These are phyloP conservation scores for Phytophthora rubi DNA, from an alignment of 352 stramenopile species.

Conservation along the genomic window DNA sequence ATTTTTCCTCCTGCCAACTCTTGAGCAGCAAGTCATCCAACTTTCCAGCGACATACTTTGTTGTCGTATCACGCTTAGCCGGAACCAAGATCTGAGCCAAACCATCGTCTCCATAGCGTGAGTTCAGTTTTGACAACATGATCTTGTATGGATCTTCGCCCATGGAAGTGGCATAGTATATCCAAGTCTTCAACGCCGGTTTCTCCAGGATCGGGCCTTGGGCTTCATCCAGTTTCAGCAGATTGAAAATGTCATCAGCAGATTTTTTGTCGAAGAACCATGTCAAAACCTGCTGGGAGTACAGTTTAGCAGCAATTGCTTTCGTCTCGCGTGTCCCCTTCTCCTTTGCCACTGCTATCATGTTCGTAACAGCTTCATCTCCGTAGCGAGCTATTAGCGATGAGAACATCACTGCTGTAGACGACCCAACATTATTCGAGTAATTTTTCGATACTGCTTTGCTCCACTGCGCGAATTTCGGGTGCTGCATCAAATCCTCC, in stretches of 20 bases:
- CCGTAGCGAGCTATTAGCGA: background rate
- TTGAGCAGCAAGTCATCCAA: conserved; percentile 4
- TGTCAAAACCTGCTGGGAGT: background rate
- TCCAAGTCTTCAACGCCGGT: conserved; percentile 7
- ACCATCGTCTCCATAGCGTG: background rate
- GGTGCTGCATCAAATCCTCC: too few relatives aligned
- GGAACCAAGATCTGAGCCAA: conserved; percentile 2
- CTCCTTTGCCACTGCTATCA: background rate
- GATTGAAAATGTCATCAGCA: conserved; percentile 1
- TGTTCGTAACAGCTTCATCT: background rate
- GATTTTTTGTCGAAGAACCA: background rate
- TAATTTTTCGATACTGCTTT: background rate
- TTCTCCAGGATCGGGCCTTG: conserved; percentile 4
- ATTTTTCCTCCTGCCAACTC: background rate
- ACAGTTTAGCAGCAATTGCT: background rate
- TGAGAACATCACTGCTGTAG: background rate
- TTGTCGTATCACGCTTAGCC: background rate
- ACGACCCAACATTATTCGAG: background rate
- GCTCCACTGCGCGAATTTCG: too few relatives aligned
- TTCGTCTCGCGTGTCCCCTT: background rate
- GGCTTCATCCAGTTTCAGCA: conserved; percentile 1
- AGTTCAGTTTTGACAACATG: background rate
- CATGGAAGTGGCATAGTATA: background rate
- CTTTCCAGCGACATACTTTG: background rate
- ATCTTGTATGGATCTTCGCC: conserved; percentile 4